Evolutionary conservation across 1,284 basidiomycete genomes (phyloP), one percentile per base, ranked within the genome.

Genomic region (Vanrija humicola): DNA sequence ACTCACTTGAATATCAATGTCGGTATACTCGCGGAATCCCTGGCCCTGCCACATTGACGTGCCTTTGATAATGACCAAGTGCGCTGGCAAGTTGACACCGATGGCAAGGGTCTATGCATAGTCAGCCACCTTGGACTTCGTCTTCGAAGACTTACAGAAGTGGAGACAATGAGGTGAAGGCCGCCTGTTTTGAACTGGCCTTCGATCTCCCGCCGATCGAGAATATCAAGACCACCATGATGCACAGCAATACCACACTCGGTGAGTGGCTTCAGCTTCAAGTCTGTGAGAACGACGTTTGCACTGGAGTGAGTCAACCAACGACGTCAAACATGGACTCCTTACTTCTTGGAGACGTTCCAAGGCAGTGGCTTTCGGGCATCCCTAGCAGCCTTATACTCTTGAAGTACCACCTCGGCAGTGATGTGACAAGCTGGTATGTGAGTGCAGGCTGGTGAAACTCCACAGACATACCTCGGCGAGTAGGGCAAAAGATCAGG

Each of bases 401-500:
- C 85, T 63, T 87, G 87, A 56, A 82, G 78, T 14, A 97, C 70
- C 18, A 84, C 82, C 50, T 86, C 84, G 0, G 92, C 94, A 0
- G 90, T 87, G 0, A 57, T 55, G 28, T 64, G 56, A 61, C 75
- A 75, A 6, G 62, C 68, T 73, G 44, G 7, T 7, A 28, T 28
- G 28, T 28, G 6, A 28, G 28, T 28, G 28, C 21, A 23, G 21
- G 21, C 21, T 23, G 21, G 3, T 23, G 21, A 23, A 23, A 23
- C 21, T 23, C 21, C 21, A 23, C 21, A 23, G 21, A 58, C 59
- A 55, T 68, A 86, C 90, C 84, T 81, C 88, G 90, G 60, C 93
- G 81, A 5, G 92, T 95, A 6, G 89, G 80, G 62, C 87, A 89
- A 69, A 97, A 97, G 4, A 96, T 78, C 29, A 93, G 79, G 19